phyloP scores from a whole-genome alignment of 148 eudicot species.

The Dianthus caryophyllus region DNA sequence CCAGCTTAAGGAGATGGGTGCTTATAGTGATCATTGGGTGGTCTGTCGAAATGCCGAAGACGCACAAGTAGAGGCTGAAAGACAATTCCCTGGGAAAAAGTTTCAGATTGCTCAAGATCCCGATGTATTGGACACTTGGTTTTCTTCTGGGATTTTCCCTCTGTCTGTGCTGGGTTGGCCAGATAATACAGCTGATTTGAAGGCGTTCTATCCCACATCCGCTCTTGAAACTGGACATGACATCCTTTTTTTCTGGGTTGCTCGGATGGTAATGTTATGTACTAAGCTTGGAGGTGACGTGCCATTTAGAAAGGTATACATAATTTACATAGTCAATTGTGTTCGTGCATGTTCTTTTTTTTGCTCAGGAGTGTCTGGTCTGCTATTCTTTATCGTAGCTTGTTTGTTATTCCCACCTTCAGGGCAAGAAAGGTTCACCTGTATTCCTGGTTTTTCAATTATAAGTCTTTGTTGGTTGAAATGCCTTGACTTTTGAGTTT shows the following conservation, averaged over 20 bases:
- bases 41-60: constrained; percentile 76
- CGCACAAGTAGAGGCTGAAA: constrained; percentile 58
- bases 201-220: constrained; percentile 84
- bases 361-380: constrained; percentile 1
- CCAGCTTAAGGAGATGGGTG: constrained; percentile 68
- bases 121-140: constrained; percentile 96
- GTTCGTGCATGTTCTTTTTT: not conserved
- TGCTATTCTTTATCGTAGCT: not conserved
- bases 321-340: not conserved
- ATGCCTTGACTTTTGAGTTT: too few species aligned
- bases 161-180: constrained; percentile 95
- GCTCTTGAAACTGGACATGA: constrained; percentile 98
- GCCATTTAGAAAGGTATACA: constrained; percentile 74
- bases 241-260: constrained; percentile 96
- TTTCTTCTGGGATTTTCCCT: constrained; percentile 91
- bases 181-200: constrained; percentile 76
- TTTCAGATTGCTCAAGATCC: constrained; percentile 80
- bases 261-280: constrained; percentile 95
- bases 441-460: too few species aligned
- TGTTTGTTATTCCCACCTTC: not conserved
- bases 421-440: not conserved
- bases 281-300: constrained; percentile 79
- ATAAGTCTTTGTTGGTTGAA: too few species aligned
- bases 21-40: constrained; percentile 81
- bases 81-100: constrained; percentile 51